Evolutionary conservation across 169 alveolate genomes (phyloP).

Genomic region (Cryptosporidium parvum): DNA sequence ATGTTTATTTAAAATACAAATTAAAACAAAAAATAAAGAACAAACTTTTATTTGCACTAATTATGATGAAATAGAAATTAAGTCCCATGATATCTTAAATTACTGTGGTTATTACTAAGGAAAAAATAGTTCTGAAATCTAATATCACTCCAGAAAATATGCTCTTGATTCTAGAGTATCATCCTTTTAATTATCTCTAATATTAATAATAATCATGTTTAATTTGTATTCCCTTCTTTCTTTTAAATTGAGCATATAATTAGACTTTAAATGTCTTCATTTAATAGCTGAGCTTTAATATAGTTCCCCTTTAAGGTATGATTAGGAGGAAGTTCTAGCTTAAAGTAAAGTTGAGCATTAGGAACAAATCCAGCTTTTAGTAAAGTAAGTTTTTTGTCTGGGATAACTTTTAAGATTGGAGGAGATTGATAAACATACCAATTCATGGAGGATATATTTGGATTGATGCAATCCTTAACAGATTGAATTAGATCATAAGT

Average conservation of each 20-base stretch:
- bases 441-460: conserved; percentile 27
- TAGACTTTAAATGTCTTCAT: neutral
- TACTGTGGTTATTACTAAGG: neutral
- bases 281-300: conserved; percentile 26
- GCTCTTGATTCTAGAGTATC: neutral
- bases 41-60: neutral
- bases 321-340: conserved; percentile 62
- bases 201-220: neutral
- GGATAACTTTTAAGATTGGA: conserved; percentile 39
- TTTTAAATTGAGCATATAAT: neutral
- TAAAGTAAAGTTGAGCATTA: conserved; percentile 59
- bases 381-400: conserved; percentile 22
- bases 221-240: neutral
- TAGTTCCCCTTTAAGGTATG: conserved; percentile 36
- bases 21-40: neutral
- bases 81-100: neutral
- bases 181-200: neutral
- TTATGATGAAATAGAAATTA: neutral
- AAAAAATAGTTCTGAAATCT: neutral
- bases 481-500: conserved; percentile 51
- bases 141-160: neutral
- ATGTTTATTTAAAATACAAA: neutral
- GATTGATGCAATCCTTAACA: conserved; percentile 54
- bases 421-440: conserved; percentile 70
- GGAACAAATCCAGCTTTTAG: conserved; percentile 66